Base-by-base conservation (phyloP, 352 stramenopile species). In the Phytophthora pistaciae region DNA sequence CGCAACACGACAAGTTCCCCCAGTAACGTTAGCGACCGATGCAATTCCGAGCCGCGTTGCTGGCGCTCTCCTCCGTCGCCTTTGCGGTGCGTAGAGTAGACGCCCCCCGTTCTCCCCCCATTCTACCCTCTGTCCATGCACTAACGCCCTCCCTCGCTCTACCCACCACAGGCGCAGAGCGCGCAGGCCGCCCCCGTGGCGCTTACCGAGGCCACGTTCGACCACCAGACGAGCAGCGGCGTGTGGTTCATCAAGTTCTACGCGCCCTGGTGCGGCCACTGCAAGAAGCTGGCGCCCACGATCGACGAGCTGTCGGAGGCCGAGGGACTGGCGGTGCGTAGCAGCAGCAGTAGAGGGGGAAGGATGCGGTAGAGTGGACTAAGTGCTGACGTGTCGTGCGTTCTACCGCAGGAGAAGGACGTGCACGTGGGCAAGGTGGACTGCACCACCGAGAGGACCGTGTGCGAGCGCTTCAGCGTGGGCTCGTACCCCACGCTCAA, bases 211-310 rank as follows among this genome's bases (percentile, higher is more conserved):
- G 68, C 68, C 42, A 83, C 79, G 25, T 94, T 94, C 56, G 87
- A 94, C 53, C 58, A 82, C 27, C 67, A 86, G 59, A 94, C 83
- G 11, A 71, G 78, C 52, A 52, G 71, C 29, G 69, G 78, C 62
- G 80, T 90, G 48, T 94, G 87, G 87, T 84, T 94, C 54, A 61
- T 94, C 73, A 92, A 96, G 74, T 96, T 96, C 72, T 96, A 94
- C 70, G 87, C 89, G 40, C 89, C 89, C 10, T 96, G 89, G 89
- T 96, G 89, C 66, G 81, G 84, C 20, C 89, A 96, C 70, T 96
- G 89, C 76, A 90, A 96, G 82, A 90, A 91, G 54, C 74, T 96
- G 48, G 84, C 86, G 31, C 85, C 85, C 0, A 66, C 84, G 20
- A 88, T 92, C 65, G 83, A 91, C 49, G 71, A 85, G 63, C 62